phyloP scores from a whole-genome alignment of 78 protist genomes.

The Tieghemostelium lacteum region DNA sequence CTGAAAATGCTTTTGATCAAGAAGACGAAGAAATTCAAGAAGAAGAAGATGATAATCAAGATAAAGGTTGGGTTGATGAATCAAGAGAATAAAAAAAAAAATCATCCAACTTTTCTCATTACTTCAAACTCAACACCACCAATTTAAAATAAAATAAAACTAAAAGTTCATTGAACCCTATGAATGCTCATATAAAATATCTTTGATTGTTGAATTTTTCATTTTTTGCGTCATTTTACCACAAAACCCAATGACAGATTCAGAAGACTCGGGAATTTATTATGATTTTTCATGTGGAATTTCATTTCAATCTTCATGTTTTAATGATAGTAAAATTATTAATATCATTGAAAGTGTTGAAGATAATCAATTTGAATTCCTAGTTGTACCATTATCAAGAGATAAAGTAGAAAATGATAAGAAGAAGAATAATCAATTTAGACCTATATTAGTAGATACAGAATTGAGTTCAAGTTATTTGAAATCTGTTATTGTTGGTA shows the following conservation, averaged over 20 bases:
- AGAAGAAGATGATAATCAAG: conserved; percentile 63
- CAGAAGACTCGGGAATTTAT: too few relatives aligned
- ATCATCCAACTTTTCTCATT: too few relatives aligned
- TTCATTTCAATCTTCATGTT: conserved; percentile 55
- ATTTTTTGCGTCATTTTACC: too few relatives aligned
- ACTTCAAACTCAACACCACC: too few relatives aligned
- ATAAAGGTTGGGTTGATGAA: conserved; percentile 76
- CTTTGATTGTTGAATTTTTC: too few relatives aligned
- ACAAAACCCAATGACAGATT: too few relatives aligned
- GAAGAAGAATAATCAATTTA: neutral
- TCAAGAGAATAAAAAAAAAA: conserved; percentile 34
- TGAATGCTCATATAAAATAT: too few relatives aligned
- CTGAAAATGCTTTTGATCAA: conserved; percentile 72
- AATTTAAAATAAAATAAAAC: too few relatives aligned
- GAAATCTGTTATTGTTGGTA: conserved; percentile 77
- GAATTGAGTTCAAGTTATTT: conserved; percentile 59
- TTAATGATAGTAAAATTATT: conserved; percentile 7
- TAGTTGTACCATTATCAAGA: conserved; percentile 63
- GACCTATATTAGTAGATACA: conserved; percentile 42
- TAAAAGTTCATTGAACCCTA: too few relatives aligned
- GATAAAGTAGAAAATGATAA: conserved; percentile 54
- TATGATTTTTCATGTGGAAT: too few relatives aligned
- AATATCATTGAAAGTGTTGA: conserved; percentile 1
- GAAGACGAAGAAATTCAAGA: conserved; percentile 54
- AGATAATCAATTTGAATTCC: conserved; percentile 39